These are phyloP conservation scores for Elongisporangium prolatum DNA, from an alignment of 352 stramenopile species.

Conservation along the genomic window DNA sequence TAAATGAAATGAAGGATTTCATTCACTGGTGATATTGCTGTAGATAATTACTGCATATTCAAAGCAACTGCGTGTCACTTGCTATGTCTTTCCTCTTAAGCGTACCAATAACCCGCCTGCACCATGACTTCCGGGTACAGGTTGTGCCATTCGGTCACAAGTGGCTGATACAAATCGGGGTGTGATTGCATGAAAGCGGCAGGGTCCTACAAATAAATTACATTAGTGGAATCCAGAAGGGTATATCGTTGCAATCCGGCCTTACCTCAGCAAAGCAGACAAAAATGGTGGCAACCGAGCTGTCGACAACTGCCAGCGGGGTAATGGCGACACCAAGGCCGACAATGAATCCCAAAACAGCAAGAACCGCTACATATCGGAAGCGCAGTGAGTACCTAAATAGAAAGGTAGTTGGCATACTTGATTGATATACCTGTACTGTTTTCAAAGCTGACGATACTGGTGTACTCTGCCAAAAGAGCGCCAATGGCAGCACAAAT, in stretches of 20 bases:
- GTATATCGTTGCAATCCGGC: neutral
- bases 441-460: constrained; percentile 58
- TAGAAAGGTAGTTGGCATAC: neutral
- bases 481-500: constrained; percentile 63
- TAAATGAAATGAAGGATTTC: neutral
- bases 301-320: constrained; percentile 90
- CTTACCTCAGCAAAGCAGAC: constrained; percentile 93
- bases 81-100: constrained; percentile 12
- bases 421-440: constrained; percentile 33
- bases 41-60: neutral
- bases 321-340: constrained; percentile 87
- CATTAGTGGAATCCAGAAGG: neutral
- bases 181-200: constrained; percentile 76
- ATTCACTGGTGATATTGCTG: neutral
- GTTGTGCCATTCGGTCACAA: constrained; percentile 87
- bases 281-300: constrained; percentile 94
- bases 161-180: constrained; percentile 73
- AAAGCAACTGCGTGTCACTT: neutral
- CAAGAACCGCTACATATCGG: constrained; percentile 39
- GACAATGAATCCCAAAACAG: constrained; percentile 85
- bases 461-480: constrained; percentile 40
- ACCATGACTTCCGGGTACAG: constrained; percentile 87
- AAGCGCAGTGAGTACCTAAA: neutral
- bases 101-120: constrained; percentile 81
- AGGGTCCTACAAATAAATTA: constrained; percentile 37